Percentiles rank a stretch among this genome's conserved stretches.
Conservation (phyloP, 805 yeast species). For the Wickerhamiella allomyrinae region DNA sequence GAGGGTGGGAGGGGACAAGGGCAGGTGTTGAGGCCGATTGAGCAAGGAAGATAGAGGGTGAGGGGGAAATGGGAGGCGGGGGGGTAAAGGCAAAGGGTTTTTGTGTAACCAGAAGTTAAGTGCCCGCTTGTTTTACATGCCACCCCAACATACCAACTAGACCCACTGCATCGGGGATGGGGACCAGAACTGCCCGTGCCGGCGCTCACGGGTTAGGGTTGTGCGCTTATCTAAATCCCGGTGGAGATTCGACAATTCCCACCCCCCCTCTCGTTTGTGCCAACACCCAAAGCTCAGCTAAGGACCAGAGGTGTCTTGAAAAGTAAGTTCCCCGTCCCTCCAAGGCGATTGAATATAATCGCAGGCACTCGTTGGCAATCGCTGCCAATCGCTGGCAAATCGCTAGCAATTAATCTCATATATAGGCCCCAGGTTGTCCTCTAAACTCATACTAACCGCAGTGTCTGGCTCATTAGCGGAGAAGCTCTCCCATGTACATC, state of each 20-base stretch:
- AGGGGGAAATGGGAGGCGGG: too few species aligned
- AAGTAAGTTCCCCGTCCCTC: background rate
- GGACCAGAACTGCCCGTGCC: background rate
- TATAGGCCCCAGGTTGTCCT: too few species aligned
- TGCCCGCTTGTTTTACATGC: too few species aligned
- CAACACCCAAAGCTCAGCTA: background rate
- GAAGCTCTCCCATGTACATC: background rate
- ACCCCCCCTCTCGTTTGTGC: background rate
- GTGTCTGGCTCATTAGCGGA: background rate
- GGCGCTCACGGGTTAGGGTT: background rate
- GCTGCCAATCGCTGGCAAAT: background rate
- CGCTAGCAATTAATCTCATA: background rate
- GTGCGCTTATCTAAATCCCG: background rate
- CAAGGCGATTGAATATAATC: too few species aligned
- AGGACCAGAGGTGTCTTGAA: background rate
- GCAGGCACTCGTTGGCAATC: background rate
- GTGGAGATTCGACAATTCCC: too few species aligned
- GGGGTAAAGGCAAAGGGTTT: too few species aligned
- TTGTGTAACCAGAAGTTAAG: too few species aligned
- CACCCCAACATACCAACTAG: too few species aligned
- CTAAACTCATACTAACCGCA: background rate
- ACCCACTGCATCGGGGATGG: too few species aligned
- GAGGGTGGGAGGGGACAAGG: too few species aligned
- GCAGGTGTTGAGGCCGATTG: too few species aligned
- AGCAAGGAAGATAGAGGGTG: too few species aligned